Percentiles rank a stretch among this genome's conserved stretches.
phyloP scores from a whole-genome alignment of 2,329 filamentous ascomycete species.

The Phyllosticta citrichinensis region DNA sequence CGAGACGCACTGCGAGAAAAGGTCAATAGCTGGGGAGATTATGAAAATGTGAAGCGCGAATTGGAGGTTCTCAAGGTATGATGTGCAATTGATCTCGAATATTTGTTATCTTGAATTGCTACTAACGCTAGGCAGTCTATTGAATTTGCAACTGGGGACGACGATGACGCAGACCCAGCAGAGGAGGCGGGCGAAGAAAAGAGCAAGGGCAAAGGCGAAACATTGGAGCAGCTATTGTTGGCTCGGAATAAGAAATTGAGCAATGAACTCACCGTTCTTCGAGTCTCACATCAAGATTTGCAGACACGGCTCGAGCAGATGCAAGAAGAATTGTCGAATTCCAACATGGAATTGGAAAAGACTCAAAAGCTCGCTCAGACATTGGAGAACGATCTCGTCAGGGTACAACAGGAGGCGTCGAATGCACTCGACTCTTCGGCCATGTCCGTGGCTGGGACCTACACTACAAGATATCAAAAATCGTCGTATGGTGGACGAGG shows the following conservation, averaged over 20 bases:
- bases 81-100: not conserved
- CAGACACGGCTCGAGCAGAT: conserved; percentile 69
- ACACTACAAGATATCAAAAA: conserved; percentile 67
- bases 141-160: conserved; percentile 82
- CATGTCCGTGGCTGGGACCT: conserved; percentile 87
- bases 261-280: conserved; percentile 83
- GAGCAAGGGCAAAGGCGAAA: conserved; percentile 59
- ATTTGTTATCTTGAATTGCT: not conserved
- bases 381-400: conserved; percentile 83
- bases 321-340: conserved; percentile 72
- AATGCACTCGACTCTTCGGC: conserved; percentile 76
- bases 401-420: conserved; percentile 72
- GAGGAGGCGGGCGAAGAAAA: conserved; percentile 34
- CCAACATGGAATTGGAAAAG: conserved; percentile 78
- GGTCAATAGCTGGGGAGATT: conserved; percentile 83
- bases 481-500: conserved; percentile 47
- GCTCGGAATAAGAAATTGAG: conserved; percentile 93
- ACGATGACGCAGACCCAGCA: conserved; percentile 44
- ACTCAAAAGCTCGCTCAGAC: conserved; percentile 77
- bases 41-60: conserved; percentile 93
- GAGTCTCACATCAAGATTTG: conserved; percentile 88
- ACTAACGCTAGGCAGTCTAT: conserved; percentile 52
- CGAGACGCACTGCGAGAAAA: conserved; percentile 70
- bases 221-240: conserved; percentile 80
- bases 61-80: conserved; percentile 77